Base-by-base conservation (phyloP, 2,329 filamentous ascomycete genomes). In the Scolecobasidium constrictum region DNA sequence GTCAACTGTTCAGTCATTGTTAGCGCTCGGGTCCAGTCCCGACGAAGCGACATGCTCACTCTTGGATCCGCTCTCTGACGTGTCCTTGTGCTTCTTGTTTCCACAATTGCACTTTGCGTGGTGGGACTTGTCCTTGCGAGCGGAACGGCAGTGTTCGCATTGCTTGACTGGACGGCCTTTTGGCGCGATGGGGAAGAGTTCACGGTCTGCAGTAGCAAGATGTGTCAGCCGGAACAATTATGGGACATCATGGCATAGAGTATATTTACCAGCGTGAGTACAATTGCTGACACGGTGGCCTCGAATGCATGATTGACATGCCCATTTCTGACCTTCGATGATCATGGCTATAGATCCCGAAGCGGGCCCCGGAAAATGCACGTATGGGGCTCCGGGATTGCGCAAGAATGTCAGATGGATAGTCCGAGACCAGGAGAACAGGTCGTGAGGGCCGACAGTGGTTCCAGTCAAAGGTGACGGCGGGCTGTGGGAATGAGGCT, bases 281-380 rank as follows among this genome's bases (percentile, higher is more conserved):
- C 92, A 98, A 63, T 92, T 94, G 81, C 88, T 96, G 61, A 98
- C 92, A 62, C 92, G 86, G 71, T 98, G 92, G 60, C 92, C 92
- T 66, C 92, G 84, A 62, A 98, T 87, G 70, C 92, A 98, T 68
- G 88, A 88, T 70, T 94, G 86, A 73, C 90, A 96, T 67, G 90
- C 90, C 72, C 78, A 96, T 73, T 96, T 96, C 72, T 94, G 86
- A 65, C 90, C 90, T 73, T 94, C 81, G 52, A 63, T 55, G 42
- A 63, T 49, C 51, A 61, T 38, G 19, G 21, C 40, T 38, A 23
- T 13, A 34, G 35, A n/a, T n/a, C n/a, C n/a, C n/a, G n/a, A n/a
- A n/a, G n/a, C n/a, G n/a, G n/a, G n/a, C n/a, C n/a, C n/a, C n/a
- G n/a, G n/a, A n/a, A n/a, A n/a, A n/a, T n/a, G n/a, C n/a, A n/a